These are phyloP conservation scores for Mycena floridula DNA, from an alignment of 768 basidiomycete species.

Conservation along the genomic window DNA sequence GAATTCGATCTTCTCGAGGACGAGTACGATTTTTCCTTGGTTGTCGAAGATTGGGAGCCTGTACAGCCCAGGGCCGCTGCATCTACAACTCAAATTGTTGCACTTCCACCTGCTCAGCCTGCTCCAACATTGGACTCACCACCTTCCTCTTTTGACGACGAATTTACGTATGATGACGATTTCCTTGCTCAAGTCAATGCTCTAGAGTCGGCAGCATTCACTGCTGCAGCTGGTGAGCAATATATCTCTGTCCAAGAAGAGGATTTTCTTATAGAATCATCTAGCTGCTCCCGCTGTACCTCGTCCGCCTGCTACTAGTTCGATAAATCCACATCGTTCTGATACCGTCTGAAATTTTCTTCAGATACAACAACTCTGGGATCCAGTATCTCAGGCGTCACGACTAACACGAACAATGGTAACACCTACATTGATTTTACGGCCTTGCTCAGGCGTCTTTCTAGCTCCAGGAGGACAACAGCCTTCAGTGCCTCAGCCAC, in stretches of 20 bases:
- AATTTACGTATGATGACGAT: neutral
- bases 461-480: too few species aligned
- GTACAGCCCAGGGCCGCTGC: neutral
- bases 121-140: neutral
- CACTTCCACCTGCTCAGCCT: too few species aligned
- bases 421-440: too few species aligned
- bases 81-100: neutral
- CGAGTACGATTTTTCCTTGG: neutral
- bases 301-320: neutral
- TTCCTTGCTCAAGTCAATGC: neutral
- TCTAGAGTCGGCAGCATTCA: neutral
- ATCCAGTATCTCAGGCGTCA: too few species aligned
- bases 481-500: too few species aligned
- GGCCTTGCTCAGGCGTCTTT: too few species aligned
- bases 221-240: neutral
- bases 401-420: too few species aligned
- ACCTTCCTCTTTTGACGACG: neutral
- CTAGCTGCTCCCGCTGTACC: neutral
- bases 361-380: too few species aligned
- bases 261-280: neutral
- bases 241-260: neutral
- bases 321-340: neutral
- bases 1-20: neutral
- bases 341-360: neutral
- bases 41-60: neutral